Conservation (phyloP, 257 asterid species). For the Solanum ossicruentum region DNA sequence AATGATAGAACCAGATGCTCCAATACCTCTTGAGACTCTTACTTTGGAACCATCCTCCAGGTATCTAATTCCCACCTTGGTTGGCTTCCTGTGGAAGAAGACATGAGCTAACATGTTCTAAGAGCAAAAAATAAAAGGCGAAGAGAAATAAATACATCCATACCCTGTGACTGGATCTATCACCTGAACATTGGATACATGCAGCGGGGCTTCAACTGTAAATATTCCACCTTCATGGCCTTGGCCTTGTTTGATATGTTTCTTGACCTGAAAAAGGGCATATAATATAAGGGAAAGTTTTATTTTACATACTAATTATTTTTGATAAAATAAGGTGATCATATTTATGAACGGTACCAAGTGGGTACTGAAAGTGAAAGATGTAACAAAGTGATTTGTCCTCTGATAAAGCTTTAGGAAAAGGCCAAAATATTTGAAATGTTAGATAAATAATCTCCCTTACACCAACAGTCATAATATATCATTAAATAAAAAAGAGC, state of each 20-base stretch:
- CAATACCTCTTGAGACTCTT: slow-evolving; percentile 78
- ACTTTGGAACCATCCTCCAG: slow-evolving; percentile 82
- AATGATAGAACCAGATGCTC: slow-evolving; percentile 76
- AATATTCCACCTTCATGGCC: slow-evolving; percentile 98
- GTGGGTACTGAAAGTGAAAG: background rate
- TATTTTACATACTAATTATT: background rate
- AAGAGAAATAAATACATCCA: background rate
- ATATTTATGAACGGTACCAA: background rate
- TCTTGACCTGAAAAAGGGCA: slow-evolving; percentile 57
- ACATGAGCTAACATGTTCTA: slow-evolving; percentile 8
- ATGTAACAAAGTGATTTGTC: background rate
- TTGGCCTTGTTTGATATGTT: slow-evolving; percentile 94
- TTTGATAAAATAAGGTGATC: background rate
- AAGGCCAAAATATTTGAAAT: background rate
- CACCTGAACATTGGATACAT: slow-evolving; percentile 82
- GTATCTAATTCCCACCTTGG: slow-evolving; percentile 71
- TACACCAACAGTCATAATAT: background rate
- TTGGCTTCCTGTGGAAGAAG: slow-evolving; percentile 49
- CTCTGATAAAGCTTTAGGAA: background rate
- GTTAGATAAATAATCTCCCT: background rate
- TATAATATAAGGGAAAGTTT: background rate
- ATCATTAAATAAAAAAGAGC: background rate
- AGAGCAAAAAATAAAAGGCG: background rate
- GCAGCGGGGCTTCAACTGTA: slow-evolving; percentile 92
- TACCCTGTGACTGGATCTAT: slow-evolving; percentile 90